These are phyloP conservation scores for Kockiozyma suomiensis DNA, from an alignment of 805 yeast genomes.

Conservation along the genomic window DNA sequence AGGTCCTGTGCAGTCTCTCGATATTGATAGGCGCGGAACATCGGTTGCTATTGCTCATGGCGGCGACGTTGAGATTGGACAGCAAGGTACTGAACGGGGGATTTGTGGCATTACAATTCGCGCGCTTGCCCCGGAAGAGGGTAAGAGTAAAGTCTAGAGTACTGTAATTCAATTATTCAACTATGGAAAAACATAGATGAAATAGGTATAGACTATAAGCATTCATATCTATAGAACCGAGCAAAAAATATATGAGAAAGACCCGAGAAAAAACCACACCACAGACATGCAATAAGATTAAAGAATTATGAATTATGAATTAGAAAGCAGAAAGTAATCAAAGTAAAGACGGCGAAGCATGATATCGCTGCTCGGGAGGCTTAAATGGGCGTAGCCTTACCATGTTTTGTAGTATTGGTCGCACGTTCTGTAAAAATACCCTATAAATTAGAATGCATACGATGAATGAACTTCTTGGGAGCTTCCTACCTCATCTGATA, in stretches of 20 bases:
- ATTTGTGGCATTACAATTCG: constrained; percentile 25
- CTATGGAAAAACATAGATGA: background rate
- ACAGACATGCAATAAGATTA: background rate
- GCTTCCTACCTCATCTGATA: constrained; percentile 14
- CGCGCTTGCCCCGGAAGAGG: constrained; percentile 30
- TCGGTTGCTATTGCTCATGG: constrained; percentile 52
- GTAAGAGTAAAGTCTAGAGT: constrained; percentile 40
- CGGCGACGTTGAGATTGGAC: constrained; percentile 45
- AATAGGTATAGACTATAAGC: too few species aligned
- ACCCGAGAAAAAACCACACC: background rate
- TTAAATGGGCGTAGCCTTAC: constrained; percentile 18
- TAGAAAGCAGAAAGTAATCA: background rate
- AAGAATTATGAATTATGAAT: background rate
- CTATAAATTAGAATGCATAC: background rate
- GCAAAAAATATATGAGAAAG: too few species aligned
- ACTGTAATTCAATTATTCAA: background rate
- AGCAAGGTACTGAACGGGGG: constrained; percentile 6
- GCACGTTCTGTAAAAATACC: constrained; percentile 13
- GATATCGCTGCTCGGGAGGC: constrained; percentile 10
- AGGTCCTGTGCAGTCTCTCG: constrained; percentile 50
- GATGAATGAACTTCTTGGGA: background rate
- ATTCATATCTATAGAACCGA: too few species aligned
- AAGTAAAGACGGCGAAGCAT: constrained; percentile 3
- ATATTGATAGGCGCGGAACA: constrained; percentile 41
- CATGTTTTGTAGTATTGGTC: constrained; percentile 14